Evolutionary conservation across 1,284 basidiomycete species (phyloP), one percentile per base, ranked within the genome.

Genomic region (Neonothopanus nambi): DNA sequence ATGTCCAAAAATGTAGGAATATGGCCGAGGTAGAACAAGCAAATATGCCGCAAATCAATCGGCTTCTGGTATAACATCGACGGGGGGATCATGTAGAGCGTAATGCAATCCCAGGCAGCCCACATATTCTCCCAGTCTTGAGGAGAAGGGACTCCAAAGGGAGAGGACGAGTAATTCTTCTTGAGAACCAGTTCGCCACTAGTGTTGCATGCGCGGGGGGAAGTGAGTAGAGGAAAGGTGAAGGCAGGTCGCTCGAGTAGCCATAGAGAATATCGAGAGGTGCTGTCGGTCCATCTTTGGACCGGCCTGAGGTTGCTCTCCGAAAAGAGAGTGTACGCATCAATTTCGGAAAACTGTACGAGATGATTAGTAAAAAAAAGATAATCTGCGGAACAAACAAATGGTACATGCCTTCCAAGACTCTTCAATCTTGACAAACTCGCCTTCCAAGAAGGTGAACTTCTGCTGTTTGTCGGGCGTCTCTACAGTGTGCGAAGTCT

Each of bases 1-100:
- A 98, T 98, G 68, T 98, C 95, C 59, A 96, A 70, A 75, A 99
- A 90, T 35, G 89, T 76, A 0, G 90, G 89, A 48, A 97, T 93
- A 68, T 98, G 95, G 0, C 95, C 95, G 8, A 94, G 70, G 68
- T 97, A 98, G 73, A 91, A 95, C 37, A 95, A 74, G 67, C 91
- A 93, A 52, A 93, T 92, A 67, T 95, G 93, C 26, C 94, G 81
- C 47, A 98, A 74, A 67, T 97, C 89, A 59, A 99, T 99, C 0
- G 96, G 96, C 69, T 94, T 97, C 67, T 92, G 78, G 68, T 89
- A 87, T 23, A 97, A 75, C 88, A 98, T 91, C 40, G 85, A 79
- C 12, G 79, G 72, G 0, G 95, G 89, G 50, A 98, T 95, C 94
- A 98, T 97, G 52, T 80, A 79, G 52, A 86, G 72, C 0, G 93